These are phyloP conservation scores for Heimioporus sp. DNA, from an alignment of 768 basidiomycete genomes.

Conservation along the genomic window DNA sequence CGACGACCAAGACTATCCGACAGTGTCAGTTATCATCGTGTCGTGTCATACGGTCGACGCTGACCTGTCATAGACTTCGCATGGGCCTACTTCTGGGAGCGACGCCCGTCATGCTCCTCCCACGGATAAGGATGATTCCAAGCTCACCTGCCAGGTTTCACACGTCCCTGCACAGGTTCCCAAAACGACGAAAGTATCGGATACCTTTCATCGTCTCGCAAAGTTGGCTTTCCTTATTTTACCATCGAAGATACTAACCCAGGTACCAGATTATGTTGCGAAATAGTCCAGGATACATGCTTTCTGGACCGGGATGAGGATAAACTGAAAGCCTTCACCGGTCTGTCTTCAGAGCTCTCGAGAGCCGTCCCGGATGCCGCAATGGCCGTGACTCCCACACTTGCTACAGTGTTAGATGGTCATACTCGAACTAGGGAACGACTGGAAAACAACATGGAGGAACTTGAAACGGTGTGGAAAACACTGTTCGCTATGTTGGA, in stretches of 20 bases:
- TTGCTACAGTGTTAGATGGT: conserved; percentile 42
- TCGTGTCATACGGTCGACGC: not conserved
- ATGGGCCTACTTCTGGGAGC: conserved; percentile 5
- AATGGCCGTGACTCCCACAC: conserved; percentile 41
- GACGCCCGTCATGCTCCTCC: conserved; percentile 3
- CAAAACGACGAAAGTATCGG: conserved; percentile 14
- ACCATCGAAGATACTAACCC: conserved; percentile 10
- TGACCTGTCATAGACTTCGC: conserved; percentile 17
- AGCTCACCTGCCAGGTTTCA: not conserved
- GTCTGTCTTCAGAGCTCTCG: conserved; percentile 47
- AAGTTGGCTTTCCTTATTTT: conserved; percentile 19
- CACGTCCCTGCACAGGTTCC: not conserved
- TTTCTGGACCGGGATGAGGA: conserved; percentile 43
- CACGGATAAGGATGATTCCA: conserved; percentile 1
- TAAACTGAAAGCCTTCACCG: conserved; percentile 48
- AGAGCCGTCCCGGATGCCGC: conserved; percentile 43
- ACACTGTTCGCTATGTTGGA: conserved; percentile 42
- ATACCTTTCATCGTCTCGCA: conserved; percentile 42
- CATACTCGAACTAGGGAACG: conserved; percentile 44
- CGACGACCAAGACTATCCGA: conserved; percentile 28
- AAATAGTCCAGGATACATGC: conserved; percentile 43
- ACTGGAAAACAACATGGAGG: conserved; percentile 37
- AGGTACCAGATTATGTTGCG: conserved; percentile 41
- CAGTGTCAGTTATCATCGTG: conserved; percentile 20
- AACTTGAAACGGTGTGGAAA: conserved; percentile 47